These are phyloP conservation scores for Rhododendron ovatum DNA, from an alignment of 148 eudicot genomes.

Conservation along the genomic window DNA sequence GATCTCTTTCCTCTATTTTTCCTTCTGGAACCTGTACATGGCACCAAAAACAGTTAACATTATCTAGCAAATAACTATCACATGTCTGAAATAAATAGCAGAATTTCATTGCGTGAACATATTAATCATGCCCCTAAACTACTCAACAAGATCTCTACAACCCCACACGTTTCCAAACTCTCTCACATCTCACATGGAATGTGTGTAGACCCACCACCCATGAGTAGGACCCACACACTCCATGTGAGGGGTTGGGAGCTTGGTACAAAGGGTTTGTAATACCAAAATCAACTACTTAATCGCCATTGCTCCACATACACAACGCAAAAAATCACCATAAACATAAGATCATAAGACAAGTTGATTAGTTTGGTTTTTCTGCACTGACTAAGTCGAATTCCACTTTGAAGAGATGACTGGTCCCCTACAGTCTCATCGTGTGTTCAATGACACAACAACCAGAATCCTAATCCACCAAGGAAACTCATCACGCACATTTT, in stretches of 20 bases:
- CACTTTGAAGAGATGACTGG: background rate
- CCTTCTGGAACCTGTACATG: slow-evolving; percentile 50
- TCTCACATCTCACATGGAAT: background rate
- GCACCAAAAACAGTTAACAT: slow-evolving; percentile 3
- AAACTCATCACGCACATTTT: background rate
- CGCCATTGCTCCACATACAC: background rate
- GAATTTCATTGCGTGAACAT: background rate
- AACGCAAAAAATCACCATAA: background rate
- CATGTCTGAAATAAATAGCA: too few species aligned
- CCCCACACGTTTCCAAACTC: background rate
- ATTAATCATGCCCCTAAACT: background rate
- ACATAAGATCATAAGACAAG: background rate
- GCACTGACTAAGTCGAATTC: background rate
- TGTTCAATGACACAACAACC: background rate
- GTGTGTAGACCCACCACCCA: background rate
- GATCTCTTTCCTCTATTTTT: slow-evolving; percentile 33
- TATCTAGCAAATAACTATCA: background rate
- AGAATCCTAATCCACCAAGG: background rate
- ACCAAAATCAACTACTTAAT: background rate
- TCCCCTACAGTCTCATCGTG: background rate
- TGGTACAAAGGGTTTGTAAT: background rate
- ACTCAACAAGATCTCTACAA: background rate
- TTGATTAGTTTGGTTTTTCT: background rate
- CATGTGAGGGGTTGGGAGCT: background rate
- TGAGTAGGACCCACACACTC: background rate